Base-by-base conservation (phyloP, 495 filamentous ascomycete genomes). In the Aspergillus sclerotiicarbonarius region DNA sequence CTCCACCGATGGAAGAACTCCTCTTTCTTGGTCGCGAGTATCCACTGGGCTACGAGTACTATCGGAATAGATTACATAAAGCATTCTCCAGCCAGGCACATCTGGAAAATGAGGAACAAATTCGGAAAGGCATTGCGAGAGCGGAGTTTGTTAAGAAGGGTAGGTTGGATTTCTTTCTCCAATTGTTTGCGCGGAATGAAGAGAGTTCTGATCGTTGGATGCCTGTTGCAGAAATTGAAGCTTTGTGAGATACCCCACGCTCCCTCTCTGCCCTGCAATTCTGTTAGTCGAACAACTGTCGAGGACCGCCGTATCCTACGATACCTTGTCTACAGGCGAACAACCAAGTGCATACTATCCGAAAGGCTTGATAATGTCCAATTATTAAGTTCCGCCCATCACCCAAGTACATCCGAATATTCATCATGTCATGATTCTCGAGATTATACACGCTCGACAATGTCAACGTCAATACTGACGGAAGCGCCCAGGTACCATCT, bases 141-240 rank as follows among this genome's bases (percentile, higher is more conserved):
- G 94, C 91, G 1, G 84, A 95, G 60, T 98, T 89, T 71, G 90
- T 97, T 5, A 93, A 90, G 71, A 96, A 93, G 80, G 91, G 90
- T 91, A 60, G 16, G 77, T 67, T 53, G 16, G 41, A 13, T 7
- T 21, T 32, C 21, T 47, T 29, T 37, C 35, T 32, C 15, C 20
- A 54, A 25, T 19, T 31, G 43, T 3, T 43, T 47, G n/a, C 16
- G 37, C 19, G 18, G 39, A 50, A 21, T 43, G 25, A 19, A 10
- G 37, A 49, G 13, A 29, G 16, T 15, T 32, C 46, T 44, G 3
- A 18, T 59, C 19, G 47, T 50, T 54, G 15, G 41, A 25, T 31
- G 53, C 33, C 39, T 49, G 8, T 51, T 57, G 39, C 43, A 89
- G 92, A 97, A 72, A 88, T 97, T 61, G 92, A 96, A 73, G 88